Base-by-base conservation (phyloP, 2,329 filamentous ascomycete species). In the Graphilbum ipis-grandicollis region DNA sequence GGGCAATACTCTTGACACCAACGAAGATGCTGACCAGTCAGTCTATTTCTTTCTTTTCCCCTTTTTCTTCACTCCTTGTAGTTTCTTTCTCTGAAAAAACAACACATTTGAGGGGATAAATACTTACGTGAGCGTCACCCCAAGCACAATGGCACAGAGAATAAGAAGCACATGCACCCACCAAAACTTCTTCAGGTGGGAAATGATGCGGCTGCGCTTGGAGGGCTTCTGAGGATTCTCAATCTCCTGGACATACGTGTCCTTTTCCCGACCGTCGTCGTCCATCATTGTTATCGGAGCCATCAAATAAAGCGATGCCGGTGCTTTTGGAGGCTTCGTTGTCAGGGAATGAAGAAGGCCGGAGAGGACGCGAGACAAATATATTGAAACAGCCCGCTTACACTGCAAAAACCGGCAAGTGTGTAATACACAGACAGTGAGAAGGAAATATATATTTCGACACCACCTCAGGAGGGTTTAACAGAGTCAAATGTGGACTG, bases 71-170 rank as follows among this genome's bases (percentile, higher is more conserved):
- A n/a, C n/a, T n/a, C n/a, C n/a, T n/a, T n/a, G n/a, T n/a, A n/a
- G n/a, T n/a, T n/a, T n/a, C n/a, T n/a, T n/a, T n/a, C n/a, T n/a
- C n/a, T 18, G 77, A 62, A 25, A 73, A 56, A n/a, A 78, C 51
- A 28, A 73, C 58, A 34, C 65, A 51, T n/a, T n/a, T n/a, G n/a
- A n/a, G n/a, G n/a, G n/a, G n/a, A n/a, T n/a, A 31, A 13, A 13
- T n/a, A 65, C 71, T 66, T 59, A 77, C 73, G 77, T 52, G 29
- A 74, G 56, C 29, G 68, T 59, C 15, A 79, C 63, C 28, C 73
- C 56, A 13, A 79, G 52, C 25, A 72, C 58, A 31, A 66, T 51
- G 32, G 72, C 52, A 41, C 61, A 44, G 39, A 65, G 48, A 36
- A 71, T 50, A 14, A 60, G 50, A 40, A 77, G 55, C 40, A 75